Base-by-base conservation (phyloP, 208 protist genomes). In the Acanthamoeba rhysodes region DNA sequence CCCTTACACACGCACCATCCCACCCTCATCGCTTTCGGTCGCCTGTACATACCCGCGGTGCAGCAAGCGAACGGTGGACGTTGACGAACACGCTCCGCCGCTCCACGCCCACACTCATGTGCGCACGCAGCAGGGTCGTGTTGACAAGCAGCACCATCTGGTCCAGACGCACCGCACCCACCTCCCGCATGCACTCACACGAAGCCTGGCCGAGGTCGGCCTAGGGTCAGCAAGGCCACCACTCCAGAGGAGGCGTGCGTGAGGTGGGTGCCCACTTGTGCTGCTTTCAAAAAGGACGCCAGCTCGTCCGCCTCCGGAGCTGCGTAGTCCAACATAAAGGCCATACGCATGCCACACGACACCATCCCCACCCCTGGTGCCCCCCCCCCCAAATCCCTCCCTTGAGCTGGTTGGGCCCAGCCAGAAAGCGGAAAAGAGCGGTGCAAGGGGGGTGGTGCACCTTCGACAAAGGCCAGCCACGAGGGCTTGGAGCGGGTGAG, bases 101-200 rank as follows among this genome's bases (percentile, higher is more conserved):
- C 6, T 2, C 12, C 6, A 22, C n/a, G 2, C 12, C n/a, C 12
- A 12, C 41, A 18, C 53, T n/a, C 24, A 88, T 1, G 6, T n/a
- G 80, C 29, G 4, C 22, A 12, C n/a, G 22, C 50, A 88, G 4
- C 50, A 59, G 29, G 9, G 48, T 5, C 14, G 48, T 24, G 80
- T 88, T 88, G 48, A 88, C 50, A 18, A 88, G 10, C 27, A 88
- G 41, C 50, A 88, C 80, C 80, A 88, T 64, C 27, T 88, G 80
- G 29, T 88, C 80, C 80, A 88, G 8, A 41, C 41, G 41, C 6
- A 88, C 22, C 12, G 80, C 80, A 34, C 80, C 80, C 2, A 88
- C 80, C 9, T 64, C 50, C 4, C 53, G 24, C 80, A 88, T 55
- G 24, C 27, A 0, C 48, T 57, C 80, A 32, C n/a, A 27, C 50